Evolutionary conservation across 2,329 filamentous ascomycete genomes (phyloP).

Genomic region (Fusarium buharicum): DNA sequence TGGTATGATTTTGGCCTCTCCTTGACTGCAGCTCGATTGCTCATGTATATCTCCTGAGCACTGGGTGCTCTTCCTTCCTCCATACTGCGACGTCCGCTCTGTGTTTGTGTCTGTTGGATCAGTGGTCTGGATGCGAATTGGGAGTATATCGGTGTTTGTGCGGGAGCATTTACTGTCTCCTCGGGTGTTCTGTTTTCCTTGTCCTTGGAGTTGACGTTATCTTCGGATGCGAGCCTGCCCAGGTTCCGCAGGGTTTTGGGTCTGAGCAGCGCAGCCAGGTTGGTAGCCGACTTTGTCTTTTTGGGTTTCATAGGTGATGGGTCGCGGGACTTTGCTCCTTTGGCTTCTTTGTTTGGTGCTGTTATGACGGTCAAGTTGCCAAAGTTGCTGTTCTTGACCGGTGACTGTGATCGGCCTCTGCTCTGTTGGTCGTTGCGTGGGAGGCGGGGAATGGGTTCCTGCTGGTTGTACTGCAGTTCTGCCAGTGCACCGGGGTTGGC

Average conservation of each 20-base stretch:
- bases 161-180: constrained; percentile 30
- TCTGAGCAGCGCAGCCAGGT: constrained; percentile 80
- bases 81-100: constrained; percentile 41
- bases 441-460: constrained; percentile 54
- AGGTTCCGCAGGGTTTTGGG: constrained; percentile 78
- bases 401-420: constrained; percentile 53
- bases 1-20: constrained; percentile 65
- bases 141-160: constrained; percentile 79
- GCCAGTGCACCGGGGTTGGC: constrained; percentile 60
- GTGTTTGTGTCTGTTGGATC: constrained; percentile 34
- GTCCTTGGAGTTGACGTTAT: constrained; percentile 67
- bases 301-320: constrained; percentile 70
- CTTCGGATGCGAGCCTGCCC: constrained; percentile 63
- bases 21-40: constrained; percentile 48
- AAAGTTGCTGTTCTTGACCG: constrained; percentile 56
- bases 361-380: constrained; percentile 58
- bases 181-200: constrained; percentile 83
- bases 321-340: constrained; percentile 56
- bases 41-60: constrained; percentile 35
- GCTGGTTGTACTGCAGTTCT: constrained; percentile 68
- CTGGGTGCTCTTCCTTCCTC: constrained; percentile 37
- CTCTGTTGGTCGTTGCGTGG: constrained; percentile 51
- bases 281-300: constrained; percentile 85
- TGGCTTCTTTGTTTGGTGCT: constrained; percentile 53
- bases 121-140: constrained; percentile 66